Base-by-base conservation (phyloP, 306 rosid genomes). In the Trichosanthes cucumerina region DNA sequence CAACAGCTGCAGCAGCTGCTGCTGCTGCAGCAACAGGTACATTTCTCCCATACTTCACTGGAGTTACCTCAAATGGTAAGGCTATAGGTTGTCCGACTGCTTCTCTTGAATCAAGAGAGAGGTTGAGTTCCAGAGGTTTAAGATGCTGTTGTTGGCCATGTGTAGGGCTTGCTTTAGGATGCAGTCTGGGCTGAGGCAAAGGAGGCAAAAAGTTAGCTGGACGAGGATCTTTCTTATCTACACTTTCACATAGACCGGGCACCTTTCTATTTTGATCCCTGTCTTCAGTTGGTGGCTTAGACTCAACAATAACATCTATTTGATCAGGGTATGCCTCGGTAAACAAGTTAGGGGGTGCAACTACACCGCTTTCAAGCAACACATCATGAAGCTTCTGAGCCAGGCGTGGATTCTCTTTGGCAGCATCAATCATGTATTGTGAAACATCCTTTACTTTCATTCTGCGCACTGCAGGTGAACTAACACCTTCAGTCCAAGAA, bases 401-500 rank as follows among this genome's bases (percentile, higher is more conserved):
- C 72, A 95, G 79, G 81, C 88, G 85, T 80, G 99, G 99, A 82
- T 95, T 95, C 81, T 95, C 99, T 82, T 88, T 92, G 77, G 99
- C 97, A 78, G 99, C 97, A 78, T 92, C 96, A 52, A 95, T 95
- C 99, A 95, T 90, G 86, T 92, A 95, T 82, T 88, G 89, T n/a
- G 99, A 95, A 83, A 95, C 91, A 56, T 92, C 96, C 66, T 91
- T 92, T 78, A 91, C 96, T 84, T 91, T 88, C 97, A 80, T 92
- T 84, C 86, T 85, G 12, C 82, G 90, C 58, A 66, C 91, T 1
- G 90, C 93, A 69, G 99, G 96, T 56, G 97, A 92, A 84, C 92
- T 88, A 52, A 88, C 82, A 83, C 99, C 99, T 90, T 95, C 97
- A 18, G 93, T 95, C 99, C 99, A 95, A 65, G 99, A 89, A 82